phyloP scores from a whole-genome alignment of 352 stramenopile genomes.

The Globisporangium heterothallicum region DNA sequence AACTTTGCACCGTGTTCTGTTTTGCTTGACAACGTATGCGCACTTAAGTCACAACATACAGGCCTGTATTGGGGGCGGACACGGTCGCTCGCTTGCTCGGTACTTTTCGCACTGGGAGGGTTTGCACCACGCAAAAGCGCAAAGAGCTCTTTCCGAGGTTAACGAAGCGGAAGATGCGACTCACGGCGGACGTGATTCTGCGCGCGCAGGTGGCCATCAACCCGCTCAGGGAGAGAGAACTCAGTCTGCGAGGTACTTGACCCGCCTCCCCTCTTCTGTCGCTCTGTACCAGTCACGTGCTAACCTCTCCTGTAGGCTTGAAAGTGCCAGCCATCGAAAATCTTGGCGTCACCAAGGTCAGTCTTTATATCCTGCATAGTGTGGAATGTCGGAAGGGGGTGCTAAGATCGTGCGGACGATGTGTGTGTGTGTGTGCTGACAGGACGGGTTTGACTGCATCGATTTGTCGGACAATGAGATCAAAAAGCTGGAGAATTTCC shows the following conservation, averaged over 20 bases:
- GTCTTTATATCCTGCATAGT: no score
- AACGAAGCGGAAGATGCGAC: conserved; percentile 77
- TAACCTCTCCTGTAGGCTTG: conserved; percentile 55
- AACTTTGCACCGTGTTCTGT: no score
- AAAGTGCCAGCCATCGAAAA: conserved; percentile 93
- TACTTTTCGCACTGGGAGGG: neutral
- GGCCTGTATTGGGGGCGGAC: neutral
- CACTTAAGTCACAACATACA: conserved; percentile 2
- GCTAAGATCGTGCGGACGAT: neutral
- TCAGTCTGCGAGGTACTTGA: conserved; percentile 85
- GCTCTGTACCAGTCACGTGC: conserved; percentile 12
- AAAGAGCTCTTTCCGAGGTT: neutral
- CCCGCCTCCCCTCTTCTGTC: neutral
- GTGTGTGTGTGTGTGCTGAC: neutral
- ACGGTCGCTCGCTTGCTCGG: neutral
- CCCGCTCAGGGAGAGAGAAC: conserved; percentile 87
- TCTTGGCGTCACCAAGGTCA: conserved; percentile 87
- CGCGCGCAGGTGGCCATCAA: conserved; percentile 88
- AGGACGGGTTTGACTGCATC: conserved; percentile 93
- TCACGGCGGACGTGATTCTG: conserved; percentile 88
- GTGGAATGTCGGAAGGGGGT: no score
- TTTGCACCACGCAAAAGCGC: conserved; percentile 1
- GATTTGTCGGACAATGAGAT: conserved; percentile 95
- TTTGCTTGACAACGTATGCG: no score
- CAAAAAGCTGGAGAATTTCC: conserved; percentile 94